Conservation (phyloP, 1,284 basidiomycete genomes). For the Malassezia dermatis region DNA sequence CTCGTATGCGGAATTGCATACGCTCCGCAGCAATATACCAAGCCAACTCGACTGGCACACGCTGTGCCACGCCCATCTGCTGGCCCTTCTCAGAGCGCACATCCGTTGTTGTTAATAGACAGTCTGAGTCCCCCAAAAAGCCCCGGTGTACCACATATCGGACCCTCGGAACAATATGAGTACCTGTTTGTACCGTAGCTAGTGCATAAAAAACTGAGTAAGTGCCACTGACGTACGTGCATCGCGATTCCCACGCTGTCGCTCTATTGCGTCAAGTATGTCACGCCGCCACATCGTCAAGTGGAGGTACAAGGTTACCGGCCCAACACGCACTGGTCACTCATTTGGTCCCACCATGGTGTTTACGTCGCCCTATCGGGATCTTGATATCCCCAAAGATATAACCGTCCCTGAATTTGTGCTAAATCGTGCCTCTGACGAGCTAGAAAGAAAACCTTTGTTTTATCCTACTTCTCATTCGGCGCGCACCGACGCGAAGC, state of each 20-base stretch:
- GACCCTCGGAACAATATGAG: background rate
- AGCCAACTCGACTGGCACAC: constrained; percentile 7
- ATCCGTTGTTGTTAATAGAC: constrained; percentile 10
- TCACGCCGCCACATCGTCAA: constrained; percentile 1
- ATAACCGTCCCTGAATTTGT: constrained; percentile 31
- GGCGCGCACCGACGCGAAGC: constrained; percentile 21
- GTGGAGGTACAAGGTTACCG: background rate
- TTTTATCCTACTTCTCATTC: constrained; percentile 24
- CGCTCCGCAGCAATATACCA: constrained; percentile 10
- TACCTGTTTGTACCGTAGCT: background rate
- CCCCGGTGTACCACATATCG: constrained; percentile 16
- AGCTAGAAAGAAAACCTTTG: constrained; percentile 18
- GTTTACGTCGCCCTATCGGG: constrained; percentile 26
- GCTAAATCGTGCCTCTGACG: constrained; percentile 22
- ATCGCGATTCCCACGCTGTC: background rate
- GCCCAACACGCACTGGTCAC: background rate
- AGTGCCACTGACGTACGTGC: background rate
- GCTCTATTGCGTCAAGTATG: background rate
- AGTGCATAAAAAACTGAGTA: constrained; percentile 11
- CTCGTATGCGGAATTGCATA: constrained; percentile 14
- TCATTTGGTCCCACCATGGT: constrained; percentile 19
- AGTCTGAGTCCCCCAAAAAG: constrained; percentile 9
- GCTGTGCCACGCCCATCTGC: background rate
- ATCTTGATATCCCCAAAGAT: constrained; percentile 22
- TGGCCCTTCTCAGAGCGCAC: constrained; percentile 5